Percentiles rank a stretch among this genome's conserved stretches.
These are phyloP conservation scores for Fremontodendron californicum DNA, from an alignment of 345 rosid genomes.

Conservation along the genomic window DNA sequence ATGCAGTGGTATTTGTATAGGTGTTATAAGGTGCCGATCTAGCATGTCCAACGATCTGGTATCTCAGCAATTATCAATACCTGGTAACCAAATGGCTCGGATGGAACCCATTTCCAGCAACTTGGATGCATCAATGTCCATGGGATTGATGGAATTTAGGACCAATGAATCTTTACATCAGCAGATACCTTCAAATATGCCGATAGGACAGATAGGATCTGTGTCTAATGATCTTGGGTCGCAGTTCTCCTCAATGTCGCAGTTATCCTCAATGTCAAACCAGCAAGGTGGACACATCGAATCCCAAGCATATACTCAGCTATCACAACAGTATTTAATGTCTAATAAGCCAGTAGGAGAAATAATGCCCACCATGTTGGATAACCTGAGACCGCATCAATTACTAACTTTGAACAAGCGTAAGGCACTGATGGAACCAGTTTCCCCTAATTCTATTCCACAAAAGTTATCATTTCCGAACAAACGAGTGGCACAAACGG, in stretches of 20 bases:
- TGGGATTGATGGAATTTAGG: slow-evolving; percentile 35
- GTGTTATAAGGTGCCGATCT: slow-evolving; percentile 17
- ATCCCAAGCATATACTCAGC: slow-evolving; percentile 20
- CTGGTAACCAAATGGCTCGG: slow-evolving; percentile 38
- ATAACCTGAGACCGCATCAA: slow-evolving; percentile 35
- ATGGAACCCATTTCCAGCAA: slow-evolving; percentile 38
- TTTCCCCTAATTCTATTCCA: slow-evolving; percentile 27
- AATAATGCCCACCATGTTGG: slow-evolving; percentile 24
- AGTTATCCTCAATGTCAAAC: slow-evolving; percentile 22
- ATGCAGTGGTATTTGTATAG: slow-evolving; percentile 23
- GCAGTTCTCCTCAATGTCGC: slow-evolving; percentile 13
- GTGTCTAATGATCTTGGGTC: slow-evolving; percentile 5
- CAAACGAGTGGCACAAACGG: slow-evolving; percentile 52
- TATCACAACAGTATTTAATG: slow-evolving; percentile 25
- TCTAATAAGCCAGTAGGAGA: slow-evolving; percentile 30
- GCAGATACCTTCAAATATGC: slow-evolving; percentile 33
- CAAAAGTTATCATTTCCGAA: slow-evolving; percentile 36
- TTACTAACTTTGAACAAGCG: slow-evolving; percentile 42
- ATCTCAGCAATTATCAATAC: slow-evolving; percentile 39
- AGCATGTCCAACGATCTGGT: slow-evolving; percentile 54
- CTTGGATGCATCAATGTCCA: slow-evolving; percentile 33
- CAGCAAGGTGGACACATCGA: slow-evolving; percentile 24
- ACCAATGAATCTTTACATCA: slow-evolving; percentile 21
- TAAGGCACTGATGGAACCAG: slow-evolving; percentile 46
- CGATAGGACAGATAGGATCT: slow-evolving; percentile 30